Conservation (phyloP, 108 stramenopile genomes). For the Nitzschia putrida region DNA sequence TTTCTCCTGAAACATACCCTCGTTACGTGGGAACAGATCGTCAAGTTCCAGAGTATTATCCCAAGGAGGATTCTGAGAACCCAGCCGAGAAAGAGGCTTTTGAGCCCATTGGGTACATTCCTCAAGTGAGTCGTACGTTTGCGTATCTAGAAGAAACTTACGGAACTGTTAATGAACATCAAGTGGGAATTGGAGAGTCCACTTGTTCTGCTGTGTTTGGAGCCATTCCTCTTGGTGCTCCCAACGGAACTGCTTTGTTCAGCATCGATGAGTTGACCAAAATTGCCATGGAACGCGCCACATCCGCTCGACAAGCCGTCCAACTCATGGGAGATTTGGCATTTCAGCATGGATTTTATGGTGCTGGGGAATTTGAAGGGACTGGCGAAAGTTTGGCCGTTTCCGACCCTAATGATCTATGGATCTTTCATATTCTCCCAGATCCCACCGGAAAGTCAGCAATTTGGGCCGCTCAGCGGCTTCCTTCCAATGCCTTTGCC, state of each 20-base stretch:
- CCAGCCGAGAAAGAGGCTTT: slow-evolving; percentile 21
- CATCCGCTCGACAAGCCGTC: slow-evolving; percentile 70
- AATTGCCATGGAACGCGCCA: slow-evolving; percentile 76
- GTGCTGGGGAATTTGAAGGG: slow-evolving; percentile 65
- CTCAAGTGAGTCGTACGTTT: slow-evolving; percentile 72
- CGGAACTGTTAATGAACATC: slow-evolving; percentile 80
- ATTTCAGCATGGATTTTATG: slow-evolving; percentile 81
- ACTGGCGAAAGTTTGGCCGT: slow-evolving; percentile 75
- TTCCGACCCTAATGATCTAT: slow-evolving; percentile 65
- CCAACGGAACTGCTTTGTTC: slow-evolving; percentile 72
- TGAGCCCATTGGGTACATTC: slow-evolving; percentile 62
- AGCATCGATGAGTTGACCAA: slow-evolving; percentile 71
- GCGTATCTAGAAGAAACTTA: slow-evolving; percentile 81
- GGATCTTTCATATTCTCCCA: slow-evolving; percentile 84
- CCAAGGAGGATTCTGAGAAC: slow-evolving; percentile 28
- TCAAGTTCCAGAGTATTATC: slow-evolving; percentile 43
- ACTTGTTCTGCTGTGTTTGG: slow-evolving; percentile 68
- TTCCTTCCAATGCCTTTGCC: slow-evolving; percentile 68
- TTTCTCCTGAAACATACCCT: slow-evolving; percentile 71
- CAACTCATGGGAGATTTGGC: slow-evolving; percentile 82
- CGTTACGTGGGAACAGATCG: slow-evolving; percentile 73
- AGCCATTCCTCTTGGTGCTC: slow-evolving; percentile 39
- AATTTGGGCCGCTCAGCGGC: slow-evolving; percentile 83
- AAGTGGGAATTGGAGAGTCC: slow-evolving; percentile 79
- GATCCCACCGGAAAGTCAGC: slow-evolving; percentile 77